Evolutionary conservation across 1,284 basidiomycete genomes (phyloP), one percentile per base, ranked within the genome.

Genomic region (Microbotryum saponariae): DNA sequence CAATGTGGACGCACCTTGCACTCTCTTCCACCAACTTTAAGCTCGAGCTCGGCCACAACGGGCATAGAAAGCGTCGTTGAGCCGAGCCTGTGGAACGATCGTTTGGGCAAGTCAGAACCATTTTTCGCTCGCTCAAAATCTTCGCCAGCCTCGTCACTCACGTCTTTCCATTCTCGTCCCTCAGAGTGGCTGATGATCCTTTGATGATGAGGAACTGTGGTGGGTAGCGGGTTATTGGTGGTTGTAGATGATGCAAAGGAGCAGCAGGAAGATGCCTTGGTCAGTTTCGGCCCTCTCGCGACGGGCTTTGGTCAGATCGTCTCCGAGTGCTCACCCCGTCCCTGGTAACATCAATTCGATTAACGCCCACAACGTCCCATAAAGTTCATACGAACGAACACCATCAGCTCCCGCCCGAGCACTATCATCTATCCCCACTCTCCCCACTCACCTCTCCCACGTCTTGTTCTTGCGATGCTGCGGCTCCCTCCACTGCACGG

Each of bases 401-500:
- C 8, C 8, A 9, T 31, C 31, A 31, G 31, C 31, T 9, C 31
- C 9, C 31, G 2, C 7, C 9, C 31, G 8, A 31, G 8, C 31
- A 8, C 31, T 10, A 31, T 9, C 9, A 31, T 10, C 31, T 31
- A 31, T 31, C 8, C 31, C 7, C 31, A 10, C 31, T 10, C 9
- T 88, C 10, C 10, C 2, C n/a, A 62, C 66, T 49, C 51, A 68
- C 66, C n/a, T 48, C 69, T 92, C 89, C 90, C 90, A 93, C 1
- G 85, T 90, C 74, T 90, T 90, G 73, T 91, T 83, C 77, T 91
- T 93, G 74, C 82, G 85, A 25, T 78, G 78, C 71, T 88, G 86
- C 31, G 83, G 84, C 70, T 86, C 88, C 27, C 90, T 81, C 66
- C 65, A 70, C 29, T 54, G 52, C 20, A 67, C 63, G 18, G 50